Conservation (phyloP, 148 eudicot species). For the Cornus controversa region DNA sequence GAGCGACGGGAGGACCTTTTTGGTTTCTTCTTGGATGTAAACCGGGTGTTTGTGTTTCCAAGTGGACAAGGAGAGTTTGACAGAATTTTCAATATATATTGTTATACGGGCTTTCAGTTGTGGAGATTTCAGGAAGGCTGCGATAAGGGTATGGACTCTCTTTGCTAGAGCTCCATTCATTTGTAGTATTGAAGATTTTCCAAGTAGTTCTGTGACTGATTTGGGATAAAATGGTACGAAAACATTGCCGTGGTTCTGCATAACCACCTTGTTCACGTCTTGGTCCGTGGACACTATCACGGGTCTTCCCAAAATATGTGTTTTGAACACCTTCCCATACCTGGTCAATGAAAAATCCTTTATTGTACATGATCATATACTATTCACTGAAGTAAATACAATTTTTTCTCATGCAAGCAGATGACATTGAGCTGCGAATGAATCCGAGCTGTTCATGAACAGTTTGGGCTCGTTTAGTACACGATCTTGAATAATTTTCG, state of each 20-base stretch:
- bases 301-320: slow-evolving; percentile 72
- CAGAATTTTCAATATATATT: slow-evolving; percentile 45
- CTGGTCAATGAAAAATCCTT: slow-evolving; percentile 20
- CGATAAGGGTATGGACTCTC: slow-evolving; percentile 65
- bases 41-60: slow-evolving; percentile 47
- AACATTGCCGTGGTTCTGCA: slow-evolving; percentile 68
- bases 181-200: slow-evolving; percentile 69
- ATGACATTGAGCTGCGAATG: too few species aligned
- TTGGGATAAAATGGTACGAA: slow-evolving; percentile 83
- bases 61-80: slow-evolving; percentile 43
- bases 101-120: slow-evolving; percentile 64
- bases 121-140: slow-evolving; percentile 72
- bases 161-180: slow-evolving; percentile 67
- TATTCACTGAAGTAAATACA: too few species aligned
- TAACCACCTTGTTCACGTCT: slow-evolving; percentile 67
- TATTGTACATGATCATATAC: neutral
- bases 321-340: slow-evolving; percentile 84
- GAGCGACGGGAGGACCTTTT: slow-evolving; percentile 38
- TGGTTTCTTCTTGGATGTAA: slow-evolving; percentile 80
- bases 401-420: too few species aligned
- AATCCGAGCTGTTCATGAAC: too few species aligned
- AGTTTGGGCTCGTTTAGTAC: too few species aligned
- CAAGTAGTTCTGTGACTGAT: slow-evolving; percentile 69
- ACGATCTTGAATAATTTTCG: too few species aligned
- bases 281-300: slow-evolving; percentile 87